phyloP scores from a whole-genome alignment of 2,329 filamentous ascomycete genomes.

The Talaromyces amestolkiae region DNA sequence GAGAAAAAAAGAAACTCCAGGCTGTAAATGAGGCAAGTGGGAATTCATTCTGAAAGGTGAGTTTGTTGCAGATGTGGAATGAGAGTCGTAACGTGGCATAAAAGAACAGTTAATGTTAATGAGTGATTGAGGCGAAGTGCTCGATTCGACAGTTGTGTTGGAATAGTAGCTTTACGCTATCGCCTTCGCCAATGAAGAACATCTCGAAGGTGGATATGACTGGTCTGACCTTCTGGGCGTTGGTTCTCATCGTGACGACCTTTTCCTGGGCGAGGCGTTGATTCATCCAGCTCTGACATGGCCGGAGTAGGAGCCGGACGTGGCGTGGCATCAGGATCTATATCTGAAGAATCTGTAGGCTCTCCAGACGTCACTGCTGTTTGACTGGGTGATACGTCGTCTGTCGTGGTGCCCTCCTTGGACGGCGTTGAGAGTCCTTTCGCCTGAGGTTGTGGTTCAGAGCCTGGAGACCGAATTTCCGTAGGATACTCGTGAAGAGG shows the following conservation, averaged over 20 bases:
- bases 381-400: neutral
- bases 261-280: slow-evolving; percentile 8
- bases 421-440: slow-evolving; percentile 7
- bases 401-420: neutral
- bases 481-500: slow-evolving; percentile 17
- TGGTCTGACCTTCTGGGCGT: neutral
- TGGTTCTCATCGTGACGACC: neutral
- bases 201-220: slow-evolving; percentile 11
- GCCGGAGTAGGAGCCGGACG: slow-evolving; percentile 19
- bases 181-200: slow-evolving; percentile 5
- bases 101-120: neutral
- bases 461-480: slow-evolving; percentile 1
- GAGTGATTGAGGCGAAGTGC: neutral
- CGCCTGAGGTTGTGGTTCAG: neutral
- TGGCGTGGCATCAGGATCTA: slow-evolving; percentile 20
- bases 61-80: neutral
- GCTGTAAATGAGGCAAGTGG: slow-evolving; percentile 5
- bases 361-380: neutral
- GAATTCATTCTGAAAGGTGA: slow-evolving; percentile 9
- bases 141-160: neutral
- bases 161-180: neutral
- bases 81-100: slow-evolving; percentile 2
- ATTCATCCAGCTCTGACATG: slow-evolving; percentile 12
- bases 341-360: slow-evolving; percentile 2
- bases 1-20: slow-evolving; percentile 1